Percentiles rank a stretch among this genome's conserved stretches.
Evolutionary conservation across 2,329 filamentous ascomycete species (phyloP).

Genomic region (Botryotinia narcissicola): DNA sequence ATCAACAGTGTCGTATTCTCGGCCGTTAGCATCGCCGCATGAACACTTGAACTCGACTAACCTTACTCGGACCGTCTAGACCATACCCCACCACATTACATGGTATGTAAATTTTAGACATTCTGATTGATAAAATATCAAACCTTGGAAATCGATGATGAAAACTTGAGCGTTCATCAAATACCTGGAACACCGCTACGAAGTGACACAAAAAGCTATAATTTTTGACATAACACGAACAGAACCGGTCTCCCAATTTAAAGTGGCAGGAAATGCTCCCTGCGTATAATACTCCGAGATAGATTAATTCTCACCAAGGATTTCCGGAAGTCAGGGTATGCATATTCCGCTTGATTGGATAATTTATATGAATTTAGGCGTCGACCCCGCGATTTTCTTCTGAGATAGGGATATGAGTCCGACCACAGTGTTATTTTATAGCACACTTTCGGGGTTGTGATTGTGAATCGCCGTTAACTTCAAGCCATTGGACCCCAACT

Average conservation of each 20-base stretch:
- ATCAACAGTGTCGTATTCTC: background rate
- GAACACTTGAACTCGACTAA: background rate
- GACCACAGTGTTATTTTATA: background rate
- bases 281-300: constrained; percentile 11
- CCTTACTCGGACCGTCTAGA: background rate
- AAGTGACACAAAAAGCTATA: background rate
- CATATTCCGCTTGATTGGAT: background rate
- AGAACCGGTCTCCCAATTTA: background rate
- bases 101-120: background rate
- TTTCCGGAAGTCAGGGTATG: background rate
- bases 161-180: background rate
- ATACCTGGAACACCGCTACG: background rate
- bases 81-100: background rate
- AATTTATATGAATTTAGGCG: background rate
- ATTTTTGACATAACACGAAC: background rate
- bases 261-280: constrained; percentile 16
- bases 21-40: background rate
- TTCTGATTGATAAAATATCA: background rate
- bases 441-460: background rate
- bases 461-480: background rate
- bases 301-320: background rate
- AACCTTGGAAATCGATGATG: background rate
- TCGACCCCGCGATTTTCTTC: constrained; percentile 7
- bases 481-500: background rate
- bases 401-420: background rate